Evolutionary conservation across 257 asterid genomes (phyloP), one percentile per base, ranked within the genome.

Genomic region (Ligustrum vulgare): DNA sequence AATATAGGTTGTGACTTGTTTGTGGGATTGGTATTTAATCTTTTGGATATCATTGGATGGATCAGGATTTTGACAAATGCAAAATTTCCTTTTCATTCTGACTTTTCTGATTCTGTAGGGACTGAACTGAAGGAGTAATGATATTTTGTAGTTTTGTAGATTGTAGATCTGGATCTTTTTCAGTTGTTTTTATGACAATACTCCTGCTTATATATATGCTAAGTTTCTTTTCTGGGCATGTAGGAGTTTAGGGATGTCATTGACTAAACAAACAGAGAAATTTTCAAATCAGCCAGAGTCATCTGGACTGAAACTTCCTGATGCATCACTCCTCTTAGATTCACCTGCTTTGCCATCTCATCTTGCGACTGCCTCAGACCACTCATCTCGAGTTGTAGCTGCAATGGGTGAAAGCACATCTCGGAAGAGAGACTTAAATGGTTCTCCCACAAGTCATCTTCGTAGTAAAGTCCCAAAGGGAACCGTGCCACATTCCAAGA

Each of bases 371-470:
- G 76, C 77, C 25, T 75, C 78, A 15, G 91, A 90, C 67, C 96
- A 89, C 84, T 83, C 96, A 73, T 90, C 96, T 39, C 90, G 87
- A 80, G 98, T 91, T 80, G 96, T 96, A 64, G 91, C 87, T 75
- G 96, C 98, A 33, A 89, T 91, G 94, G 90, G 93, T 33, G 91
- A 88, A 82, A 88, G 83, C 69, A 86, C 84, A 67, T 85, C 94
- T 45, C 82, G 93, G 75, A 93, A 90, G 87, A 84, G 97, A 86
- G 94, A 88, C 33, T 75, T 82, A 80, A 86, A 76, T 23, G 87
- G 78, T 56, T 66, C 85, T 20, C 54, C 86, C 51, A 82, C 91
- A 75, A 79, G 72, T 79, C 45, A 73, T 77, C 87, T 92, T 78
- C 96, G 92, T 79, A 87, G 74, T 74, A 93, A 93, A 84, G 74